phyloP scores from a whole-genome alignment of 495 filamentous ascomycete species.

The Achaetomiella virescens region DNA sequence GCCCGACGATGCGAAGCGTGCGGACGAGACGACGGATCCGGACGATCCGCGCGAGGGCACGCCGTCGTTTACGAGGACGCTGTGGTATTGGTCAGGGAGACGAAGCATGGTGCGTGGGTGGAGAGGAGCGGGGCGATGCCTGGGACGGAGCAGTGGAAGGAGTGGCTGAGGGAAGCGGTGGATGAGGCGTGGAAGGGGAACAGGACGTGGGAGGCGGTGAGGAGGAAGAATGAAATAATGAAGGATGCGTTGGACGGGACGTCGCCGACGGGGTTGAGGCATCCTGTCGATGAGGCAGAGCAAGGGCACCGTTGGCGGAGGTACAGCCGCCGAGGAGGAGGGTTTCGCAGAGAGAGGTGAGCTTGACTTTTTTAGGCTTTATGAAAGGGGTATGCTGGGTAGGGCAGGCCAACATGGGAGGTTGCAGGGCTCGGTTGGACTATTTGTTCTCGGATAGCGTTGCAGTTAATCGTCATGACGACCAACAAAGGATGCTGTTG shows the following conservation, averaged over 20 bases:
- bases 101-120: slow-evolving; percentile 44
- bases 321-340: slow-evolving; percentile 10
- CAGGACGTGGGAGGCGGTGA: slow-evolving; percentile 43
- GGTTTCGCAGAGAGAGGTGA: neutral
- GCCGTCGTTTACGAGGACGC: slow-evolving; percentile 44
- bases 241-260: slow-evolving; percentile 20
- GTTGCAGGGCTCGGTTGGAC: too few species aligned
- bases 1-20: slow-evolving; percentile 27
- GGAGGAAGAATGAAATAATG: slow-evolving; percentile 44
- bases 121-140: slow-evolving; percentile 43
- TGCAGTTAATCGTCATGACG: too few species aligned
- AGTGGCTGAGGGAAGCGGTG: slow-evolving; percentile 47
- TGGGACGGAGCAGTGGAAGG: slow-evolving; percentile 42
- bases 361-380: neutral
- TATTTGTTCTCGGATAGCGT: too few species aligned
- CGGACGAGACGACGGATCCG: slow-evolving; percentile 21
- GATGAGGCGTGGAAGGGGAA: slow-evolving; percentile 30
- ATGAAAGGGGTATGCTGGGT: too few species aligned
- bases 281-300: slow-evolving; percentile 6
- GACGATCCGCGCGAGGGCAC: slow-evolving; percentile 29
- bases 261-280: neutral
- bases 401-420: too few species aligned
- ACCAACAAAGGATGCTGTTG: too few species aligned
- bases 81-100: slow-evolving; percentile 53
- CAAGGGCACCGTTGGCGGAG: slow-evolving; percentile 20